phyloP scores from a whole-genome alignment of 2,329 filamentous ascomycete genomes.

The Pestalotiopsis sp. region DNA sequence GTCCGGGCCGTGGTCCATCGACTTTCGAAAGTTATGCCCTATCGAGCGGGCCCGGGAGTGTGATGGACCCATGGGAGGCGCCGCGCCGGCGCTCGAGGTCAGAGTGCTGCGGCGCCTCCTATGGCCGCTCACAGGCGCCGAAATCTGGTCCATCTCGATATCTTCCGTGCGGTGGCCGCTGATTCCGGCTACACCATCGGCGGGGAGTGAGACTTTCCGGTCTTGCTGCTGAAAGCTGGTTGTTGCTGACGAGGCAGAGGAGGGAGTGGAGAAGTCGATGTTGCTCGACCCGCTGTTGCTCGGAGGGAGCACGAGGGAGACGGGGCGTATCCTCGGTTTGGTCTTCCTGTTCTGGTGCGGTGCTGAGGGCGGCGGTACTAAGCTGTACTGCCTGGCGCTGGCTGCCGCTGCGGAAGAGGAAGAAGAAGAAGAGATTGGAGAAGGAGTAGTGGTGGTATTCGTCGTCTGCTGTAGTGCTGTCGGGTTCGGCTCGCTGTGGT shows the following conservation, averaged over 20 bases:
- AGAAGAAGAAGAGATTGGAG: neutral
- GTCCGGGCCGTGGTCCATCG: slow-evolving; percentile 33
- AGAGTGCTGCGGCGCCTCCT: slow-evolving; percentile 59
- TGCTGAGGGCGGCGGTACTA: neutral
- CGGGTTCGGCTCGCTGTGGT: neutral
- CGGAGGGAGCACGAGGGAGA: slow-evolving; percentile 21
- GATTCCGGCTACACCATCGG: slow-evolving; percentile 24
- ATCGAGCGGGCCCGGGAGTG: slow-evolving; percentile 19
- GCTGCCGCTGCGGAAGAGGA: neutral
- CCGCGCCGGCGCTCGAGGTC: slow-evolving; percentile 43
- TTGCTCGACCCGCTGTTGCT: slow-evolving; percentile 18
- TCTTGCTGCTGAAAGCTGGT: slow-evolving; percentile 34
- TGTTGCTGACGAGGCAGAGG: slow-evolving; percentile 33
- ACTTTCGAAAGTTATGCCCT: slow-evolving; percentile 28
- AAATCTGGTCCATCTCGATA: slow-evolving; percentile 59
- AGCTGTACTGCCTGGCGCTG: neutral
- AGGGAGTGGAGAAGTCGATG: slow-evolving; percentile 29
- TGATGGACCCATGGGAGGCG: slow-evolving; percentile 21
- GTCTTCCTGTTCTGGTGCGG: neutral
- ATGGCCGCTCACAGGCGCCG: slow-evolving; percentile 42
- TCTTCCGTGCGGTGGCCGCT: slow-evolving; percentile 35
- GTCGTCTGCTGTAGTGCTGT: neutral
- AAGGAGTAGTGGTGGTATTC: neutral
- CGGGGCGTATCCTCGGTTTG: slow-evolving; percentile 15
- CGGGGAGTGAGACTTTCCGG: slow-evolving; percentile 17